A percentile compares a stretch with the other conserved stretches of the same genome.
Evolutionary conservation across 1,284 basidiomycete species (phyloP).

Genomic region (Rhodotorula sp.): DNA sequence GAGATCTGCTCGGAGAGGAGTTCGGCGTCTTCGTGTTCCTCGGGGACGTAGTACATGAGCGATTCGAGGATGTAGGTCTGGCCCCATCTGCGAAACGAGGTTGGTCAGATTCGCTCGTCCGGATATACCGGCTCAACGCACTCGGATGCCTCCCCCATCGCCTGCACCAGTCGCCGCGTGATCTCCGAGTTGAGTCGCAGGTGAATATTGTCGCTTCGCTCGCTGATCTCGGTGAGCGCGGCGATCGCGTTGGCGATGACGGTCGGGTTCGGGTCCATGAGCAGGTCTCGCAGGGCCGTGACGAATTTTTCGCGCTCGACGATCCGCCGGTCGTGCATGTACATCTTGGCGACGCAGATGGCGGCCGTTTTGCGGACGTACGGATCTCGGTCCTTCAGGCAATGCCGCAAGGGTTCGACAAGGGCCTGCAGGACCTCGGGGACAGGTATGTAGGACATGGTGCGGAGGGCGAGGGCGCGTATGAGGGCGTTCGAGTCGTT

Average conservation of each 20-base stretch:
- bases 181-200: conserved; percentile 78
- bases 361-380: conserved; percentile 97
- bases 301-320: conserved; percentile 84
- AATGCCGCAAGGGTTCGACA: conserved; percentile 78
- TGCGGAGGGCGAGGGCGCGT: conserved; percentile 86
- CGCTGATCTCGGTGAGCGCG: conserved; percentile 84
- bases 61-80: conserved; percentile 98
- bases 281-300: conserved; percentile 76
- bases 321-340: conserved; percentile 74
- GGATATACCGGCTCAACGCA: conserved; percentile 51
- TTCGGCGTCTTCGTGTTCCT: conserved; percentile 83
- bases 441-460: conserved; percentile 92
- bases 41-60: conserved; percentile 86
- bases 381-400: conserved; percentile 82
- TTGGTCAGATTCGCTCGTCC: background rate
- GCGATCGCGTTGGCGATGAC: conserved; percentile 94
- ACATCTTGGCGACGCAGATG: conserved; percentile 86
- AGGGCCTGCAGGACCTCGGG: conserved; percentile 71
- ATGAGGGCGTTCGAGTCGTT: conserved; percentile 88
- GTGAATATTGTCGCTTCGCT: conserved; percentile 82
- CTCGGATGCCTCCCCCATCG: conserved; percentile 88
- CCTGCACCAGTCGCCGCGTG: conserved; percentile 77
- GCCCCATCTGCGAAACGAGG: conserved; percentile 70
- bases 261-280: conserved; percentile 90
- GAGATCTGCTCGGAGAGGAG: conserved; percentile 90